Percentiles rank a stretch among this genome's conserved stretches.
phyloP scores from a whole-genome alignment of 805 yeast genomes.

The Candida nanaspora region DNA sequence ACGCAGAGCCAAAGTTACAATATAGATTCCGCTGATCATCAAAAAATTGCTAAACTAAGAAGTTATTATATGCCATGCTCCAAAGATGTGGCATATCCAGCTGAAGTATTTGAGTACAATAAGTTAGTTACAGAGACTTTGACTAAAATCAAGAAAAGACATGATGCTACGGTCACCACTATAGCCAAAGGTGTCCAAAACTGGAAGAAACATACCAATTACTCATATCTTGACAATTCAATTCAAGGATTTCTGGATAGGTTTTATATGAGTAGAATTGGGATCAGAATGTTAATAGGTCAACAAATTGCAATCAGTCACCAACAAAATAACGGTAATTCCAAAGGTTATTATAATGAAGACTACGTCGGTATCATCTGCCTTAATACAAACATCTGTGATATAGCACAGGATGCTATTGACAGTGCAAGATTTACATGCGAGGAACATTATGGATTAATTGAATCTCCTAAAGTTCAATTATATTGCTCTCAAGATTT shows the following conservation, averaged over 20 bases:
- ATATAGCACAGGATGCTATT: conserved; percentile 79
- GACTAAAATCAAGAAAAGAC: conserved; percentile 69
- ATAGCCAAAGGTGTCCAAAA: conserved; percentile 89
- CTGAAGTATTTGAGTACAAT: conserved; percentile 68
- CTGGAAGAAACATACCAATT: conserved; percentile 59
- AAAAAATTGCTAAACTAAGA: conserved; percentile 23
- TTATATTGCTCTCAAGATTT: conserved; percentile 71
- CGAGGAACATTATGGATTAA: conserved; percentile 82
- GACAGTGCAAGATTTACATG: conserved; percentile 88
- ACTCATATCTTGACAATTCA: conserved; percentile 51
- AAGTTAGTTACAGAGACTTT: conserved; percentile 57
- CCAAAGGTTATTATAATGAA: conserved; percentile 51
- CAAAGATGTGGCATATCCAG: conserved; percentile 55
- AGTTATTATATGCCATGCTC: conserved; percentile 49
- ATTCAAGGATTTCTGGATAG: conserved; percentile 79
- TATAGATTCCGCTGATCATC: conserved; percentile 1
- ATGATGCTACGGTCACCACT: conserved; percentile 89
- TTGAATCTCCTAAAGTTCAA: conserved; percentile 80
- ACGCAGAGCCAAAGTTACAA: background rate
- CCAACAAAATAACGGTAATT: conserved; percentile 18
- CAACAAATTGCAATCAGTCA: conserved; percentile 71
- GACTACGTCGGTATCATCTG: conserved; percentile 88
- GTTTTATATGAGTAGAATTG: conserved; percentile 85
- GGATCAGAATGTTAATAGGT: conserved; percentile 91
- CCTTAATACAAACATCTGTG: conserved; percentile 75